phyloP scores from a whole-genome alignment of 73 alveolate species.

The Halteria grandinella region DNA sequence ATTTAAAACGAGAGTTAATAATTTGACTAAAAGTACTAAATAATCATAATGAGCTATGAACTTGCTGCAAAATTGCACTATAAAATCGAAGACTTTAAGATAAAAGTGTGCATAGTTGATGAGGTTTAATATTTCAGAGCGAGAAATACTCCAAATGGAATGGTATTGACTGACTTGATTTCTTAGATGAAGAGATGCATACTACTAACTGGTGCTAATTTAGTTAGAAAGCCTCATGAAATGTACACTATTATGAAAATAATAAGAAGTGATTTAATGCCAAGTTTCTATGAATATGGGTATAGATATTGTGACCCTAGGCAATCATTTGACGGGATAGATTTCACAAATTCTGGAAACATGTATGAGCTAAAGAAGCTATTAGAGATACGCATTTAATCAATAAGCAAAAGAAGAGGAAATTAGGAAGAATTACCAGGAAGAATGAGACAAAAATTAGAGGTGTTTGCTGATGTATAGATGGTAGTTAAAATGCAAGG shows the following conservation, averaged over 20 bases:
- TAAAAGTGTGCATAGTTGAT: conserved; percentile 42
- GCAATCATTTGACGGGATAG: conserved; percentile 42
- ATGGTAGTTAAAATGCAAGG: conserved; percentile 7
- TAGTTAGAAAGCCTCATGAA: conserved; percentile 22
- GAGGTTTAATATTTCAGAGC: conserved; percentile 18
- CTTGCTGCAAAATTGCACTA: not conserved
- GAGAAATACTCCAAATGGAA: conserved; percentile 16
- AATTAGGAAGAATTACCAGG: conserved; percentile 4
- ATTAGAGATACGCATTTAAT: conserved; percentile 16
- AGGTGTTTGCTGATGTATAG: conserved; percentile 1
- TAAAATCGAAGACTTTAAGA: not conserved
- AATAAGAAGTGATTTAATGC: conserved; percentile 43
- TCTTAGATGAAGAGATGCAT: conserved; percentile 33
- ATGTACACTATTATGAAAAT: conserved; percentile 25
- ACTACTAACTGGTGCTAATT: conserved; percentile 22
- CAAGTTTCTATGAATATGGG: conserved; percentile 52
- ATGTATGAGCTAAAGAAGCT: conserved; percentile 38
- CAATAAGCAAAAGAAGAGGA: not conserved
- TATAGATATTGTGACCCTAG: conserved; percentile 54
- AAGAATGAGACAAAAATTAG: conserved; percentile 28
- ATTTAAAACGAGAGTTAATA: not conserved
- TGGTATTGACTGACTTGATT: not conserved
- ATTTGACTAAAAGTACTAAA: not conserved
- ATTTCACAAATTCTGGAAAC: conserved; percentile 28
- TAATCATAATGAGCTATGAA: conserved; percentile 3